phyloP scores from a whole-genome alignment of 148 eudicot genomes.

The Fallopia convolvulus region DNA sequence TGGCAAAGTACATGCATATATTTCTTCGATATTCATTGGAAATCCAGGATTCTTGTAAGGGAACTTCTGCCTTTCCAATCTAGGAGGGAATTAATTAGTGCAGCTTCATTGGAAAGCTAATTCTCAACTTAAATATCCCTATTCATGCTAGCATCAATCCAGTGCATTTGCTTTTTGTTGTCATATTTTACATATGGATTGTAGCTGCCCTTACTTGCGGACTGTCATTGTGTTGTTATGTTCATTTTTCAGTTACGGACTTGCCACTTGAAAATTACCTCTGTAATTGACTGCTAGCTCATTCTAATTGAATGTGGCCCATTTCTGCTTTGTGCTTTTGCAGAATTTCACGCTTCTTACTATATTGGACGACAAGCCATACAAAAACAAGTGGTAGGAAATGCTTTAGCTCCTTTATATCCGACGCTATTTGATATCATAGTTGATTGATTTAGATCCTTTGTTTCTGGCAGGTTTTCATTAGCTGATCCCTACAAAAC shows the following conservation, averaged over 20 bases:
- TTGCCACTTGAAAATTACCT: background rate
- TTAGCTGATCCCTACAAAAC: slow-evolving; percentile 13
- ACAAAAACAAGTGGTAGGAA: slow-evolving; percentile 11
- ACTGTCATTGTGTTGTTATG: background rate
- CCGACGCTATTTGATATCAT: background rate
- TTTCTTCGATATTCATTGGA: background rate
- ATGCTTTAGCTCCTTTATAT: background rate
- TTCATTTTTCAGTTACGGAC: background rate
- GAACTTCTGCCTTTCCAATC: background rate
- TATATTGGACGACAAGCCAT: background rate
- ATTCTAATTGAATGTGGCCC: background rate
- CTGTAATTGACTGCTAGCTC: background rate
- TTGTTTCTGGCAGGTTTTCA: slow-evolving; percentile 17
- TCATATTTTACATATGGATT: background rate
- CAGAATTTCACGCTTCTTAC: background rate
- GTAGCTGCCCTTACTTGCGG: background rate
- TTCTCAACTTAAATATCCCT: background rate
- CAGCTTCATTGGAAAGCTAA: background rate
- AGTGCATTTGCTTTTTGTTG: background rate
- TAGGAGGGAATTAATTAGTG: background rate
- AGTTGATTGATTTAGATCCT: background rate
- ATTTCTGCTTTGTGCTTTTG: background rate
- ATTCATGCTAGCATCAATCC: background rate
- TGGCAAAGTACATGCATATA: background rate
- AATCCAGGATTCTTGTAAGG: background rate